Conservation (phyloP, 257 asterid genomes). For the Solanum microdontum region DNA sequence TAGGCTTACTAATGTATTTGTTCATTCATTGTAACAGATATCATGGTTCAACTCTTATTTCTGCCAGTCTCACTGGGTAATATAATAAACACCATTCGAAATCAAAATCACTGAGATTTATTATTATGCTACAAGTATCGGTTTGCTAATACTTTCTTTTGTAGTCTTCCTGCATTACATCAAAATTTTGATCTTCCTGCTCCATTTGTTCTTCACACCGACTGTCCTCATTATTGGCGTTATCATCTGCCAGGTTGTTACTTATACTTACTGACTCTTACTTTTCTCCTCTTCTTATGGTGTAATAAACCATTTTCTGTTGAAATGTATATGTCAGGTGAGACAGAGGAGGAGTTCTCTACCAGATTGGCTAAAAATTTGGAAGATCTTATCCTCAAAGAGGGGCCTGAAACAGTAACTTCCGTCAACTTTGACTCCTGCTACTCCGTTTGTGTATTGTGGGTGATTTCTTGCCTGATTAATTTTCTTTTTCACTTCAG, state of each 20-base stretch:
- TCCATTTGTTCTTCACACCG: constrained; percentile 82
- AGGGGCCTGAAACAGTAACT: constrained; percentile 91
- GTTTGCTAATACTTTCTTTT: not conserved
- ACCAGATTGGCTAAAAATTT: constrained; percentile 83
- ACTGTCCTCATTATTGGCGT: constrained; percentile 99
- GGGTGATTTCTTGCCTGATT: not conserved
- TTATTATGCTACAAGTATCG: not conserved
- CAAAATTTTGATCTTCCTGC: constrained; percentile 86
- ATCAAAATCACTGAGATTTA: not conserved
- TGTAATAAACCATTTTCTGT: not conserved
- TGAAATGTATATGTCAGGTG: constrained; percentile 34
- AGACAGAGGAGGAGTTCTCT: constrained; percentile 87
- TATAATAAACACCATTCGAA: not conserved
- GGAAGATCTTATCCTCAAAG: constrained; percentile 87
- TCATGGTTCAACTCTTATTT: constrained; percentile 83
- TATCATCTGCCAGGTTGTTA: constrained; percentile 74
- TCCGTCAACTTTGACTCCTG: not conserved
- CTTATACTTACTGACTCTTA: not conserved
- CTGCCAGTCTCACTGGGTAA: constrained; percentile 97
- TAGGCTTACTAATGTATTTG: not conserved
- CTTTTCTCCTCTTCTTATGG: not conserved
- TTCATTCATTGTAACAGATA: constrained; percentile 42
- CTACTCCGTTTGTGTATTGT: not conserved
- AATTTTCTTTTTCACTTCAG: constrained; percentile 23
- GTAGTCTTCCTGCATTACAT: constrained; percentile 81